These are phyloP conservation scores for Ziziphus jujuba DNA, from an alignment of 306 rosid species.

Conservation along the genomic window DNA sequence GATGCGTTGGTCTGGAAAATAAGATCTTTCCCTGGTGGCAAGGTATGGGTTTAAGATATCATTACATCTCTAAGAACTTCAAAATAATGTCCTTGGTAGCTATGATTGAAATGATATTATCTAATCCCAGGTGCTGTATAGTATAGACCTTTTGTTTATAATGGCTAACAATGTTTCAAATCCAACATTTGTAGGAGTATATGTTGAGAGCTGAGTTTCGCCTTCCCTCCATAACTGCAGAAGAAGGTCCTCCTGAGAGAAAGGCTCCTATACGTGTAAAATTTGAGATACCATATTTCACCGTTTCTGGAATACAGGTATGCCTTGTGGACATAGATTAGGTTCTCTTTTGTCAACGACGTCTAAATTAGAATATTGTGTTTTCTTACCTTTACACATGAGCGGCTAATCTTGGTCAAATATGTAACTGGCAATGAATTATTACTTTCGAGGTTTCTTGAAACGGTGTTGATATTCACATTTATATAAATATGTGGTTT, in stretches of 20 bases:
- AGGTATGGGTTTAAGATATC: constrained; percentile 49
- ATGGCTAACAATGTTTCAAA: constrained; percentile 11
- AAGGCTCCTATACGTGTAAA: constrained; percentile 96
- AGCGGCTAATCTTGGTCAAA: too few relatives aligned
- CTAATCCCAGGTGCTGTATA: not conserved
- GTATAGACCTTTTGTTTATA: constrained; percentile 7
- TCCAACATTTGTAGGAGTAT: constrained; percentile 67
- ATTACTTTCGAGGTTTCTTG: not conserved
- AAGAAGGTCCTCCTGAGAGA: constrained; percentile 89
- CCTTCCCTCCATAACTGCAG: constrained; percentile 85
- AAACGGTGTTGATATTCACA: not conserved
- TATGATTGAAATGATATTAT: not conserved
- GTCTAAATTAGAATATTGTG: not conserved
- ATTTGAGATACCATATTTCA: constrained; percentile 98
- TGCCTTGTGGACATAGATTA: constrained; percentile 11
- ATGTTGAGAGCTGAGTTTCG: constrained; percentile 95
- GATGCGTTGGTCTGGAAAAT: constrained; percentile 94
- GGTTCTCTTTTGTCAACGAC: not conserved
- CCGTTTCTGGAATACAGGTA: constrained; percentile 98
- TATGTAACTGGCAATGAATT: not conserved
- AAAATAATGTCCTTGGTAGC: too few relatives aligned
- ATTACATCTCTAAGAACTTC: constrained; percentile 12
- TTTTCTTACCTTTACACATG: not conserved
- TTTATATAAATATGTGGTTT: constrained; percentile 25
- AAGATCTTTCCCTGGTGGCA: constrained; percentile 97